Base-by-base conservation (phyloP, 495 filamentous ascomycete species). In the Penicilliopsis zonata region DNA sequence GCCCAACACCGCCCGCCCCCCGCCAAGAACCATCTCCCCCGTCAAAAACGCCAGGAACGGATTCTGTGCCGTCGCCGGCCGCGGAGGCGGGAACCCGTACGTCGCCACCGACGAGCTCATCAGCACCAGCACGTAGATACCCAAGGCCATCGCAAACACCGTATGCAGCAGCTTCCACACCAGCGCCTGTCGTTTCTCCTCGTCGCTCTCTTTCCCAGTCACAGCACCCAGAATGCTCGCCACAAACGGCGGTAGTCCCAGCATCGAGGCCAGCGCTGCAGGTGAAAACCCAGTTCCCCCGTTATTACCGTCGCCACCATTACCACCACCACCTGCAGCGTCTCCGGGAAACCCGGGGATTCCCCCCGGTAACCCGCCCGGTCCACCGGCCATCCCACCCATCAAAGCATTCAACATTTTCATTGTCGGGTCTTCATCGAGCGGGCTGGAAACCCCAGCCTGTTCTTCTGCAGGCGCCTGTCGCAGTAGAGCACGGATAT, bases 11-110 rank as follows among this genome's bases (percentile, higher is more conserved):
- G 86, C 69, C 38, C 82, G 61, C 14, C 70, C 70, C 5, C 69
- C 70, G 39, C 81, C 70, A 41, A 94, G 49, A 18, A 87, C 40
- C 34, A 86, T 52, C 61, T 94, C 83, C 8, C 74, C 81, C 2
- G 84, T 86, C 13, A 80, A 76, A 47, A 94, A 94, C 33, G 80
- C 70, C 43, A 79, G 73, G 56, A 90, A 94, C 14, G 70, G 65
- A 28, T 67, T 70, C 62, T 50, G 69, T 54, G 35, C 83, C 67
- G 40, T 70, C 61, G 63, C 86, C 76, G 30, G 80, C 55, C 28
- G 80, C 63, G 40, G 67, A 58, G 30, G 81, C 33, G 30, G 70
- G 61, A 30, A 53, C 2, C 63, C 63, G 17, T 55, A 67, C 26
- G 50, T 45, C 17, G 53, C 36, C 28, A 65, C 50, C 4, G 63